Percentiles rank a stretch among this genome's conserved stretches.
Conservation (phyloP, 345 rosid genomes). For the Aquilaria yunnanensis region DNA sequence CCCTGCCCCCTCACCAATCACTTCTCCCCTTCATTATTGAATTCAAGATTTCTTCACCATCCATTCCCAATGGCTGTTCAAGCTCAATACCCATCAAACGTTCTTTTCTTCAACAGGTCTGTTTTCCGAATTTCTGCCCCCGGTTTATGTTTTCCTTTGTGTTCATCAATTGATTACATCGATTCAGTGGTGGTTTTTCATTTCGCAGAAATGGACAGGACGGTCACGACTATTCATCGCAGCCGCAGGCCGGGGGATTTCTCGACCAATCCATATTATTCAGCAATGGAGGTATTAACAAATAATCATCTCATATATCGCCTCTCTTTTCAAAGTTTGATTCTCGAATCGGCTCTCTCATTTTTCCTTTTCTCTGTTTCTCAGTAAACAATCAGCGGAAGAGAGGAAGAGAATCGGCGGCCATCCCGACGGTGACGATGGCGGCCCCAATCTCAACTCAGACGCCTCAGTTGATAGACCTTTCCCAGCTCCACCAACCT, state of each 20-base stretch:
- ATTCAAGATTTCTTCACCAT: background rate
- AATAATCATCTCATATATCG: background rate
- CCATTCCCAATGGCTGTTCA: conserved; percentile 66
- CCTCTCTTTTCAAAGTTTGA: background rate
- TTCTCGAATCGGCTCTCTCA: background rate
- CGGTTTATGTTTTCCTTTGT: background rate
- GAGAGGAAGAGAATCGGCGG: conserved; percentile 49
- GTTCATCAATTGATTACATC: background rate
- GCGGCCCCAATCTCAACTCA: conserved; percentile 28
- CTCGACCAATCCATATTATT: conserved; percentile 48
- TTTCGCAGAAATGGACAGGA: conserved; percentile 59
- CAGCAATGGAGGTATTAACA: conserved; percentile 35
- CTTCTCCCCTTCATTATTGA: background rate
- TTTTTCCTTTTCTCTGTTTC: background rate
- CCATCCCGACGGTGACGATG: conserved; percentile 1
- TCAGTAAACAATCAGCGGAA: conserved; percentile 35
- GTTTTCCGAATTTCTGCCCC: background rate
- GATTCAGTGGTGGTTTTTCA: background rate
- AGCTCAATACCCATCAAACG: conserved; percentile 81
- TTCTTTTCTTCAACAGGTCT: conserved; percentile 71
- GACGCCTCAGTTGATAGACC: conserved; percentile 43
- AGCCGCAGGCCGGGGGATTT: conserved; percentile 43
- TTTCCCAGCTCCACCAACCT: conserved; percentile 49
- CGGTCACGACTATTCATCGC: conserved; percentile 49
- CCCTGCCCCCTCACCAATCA: background rate